Evolutionary conservation across 2,329 filamentous ascomycete genomes (phyloP).

Genomic region (Aspergillus sp.): DNA sequence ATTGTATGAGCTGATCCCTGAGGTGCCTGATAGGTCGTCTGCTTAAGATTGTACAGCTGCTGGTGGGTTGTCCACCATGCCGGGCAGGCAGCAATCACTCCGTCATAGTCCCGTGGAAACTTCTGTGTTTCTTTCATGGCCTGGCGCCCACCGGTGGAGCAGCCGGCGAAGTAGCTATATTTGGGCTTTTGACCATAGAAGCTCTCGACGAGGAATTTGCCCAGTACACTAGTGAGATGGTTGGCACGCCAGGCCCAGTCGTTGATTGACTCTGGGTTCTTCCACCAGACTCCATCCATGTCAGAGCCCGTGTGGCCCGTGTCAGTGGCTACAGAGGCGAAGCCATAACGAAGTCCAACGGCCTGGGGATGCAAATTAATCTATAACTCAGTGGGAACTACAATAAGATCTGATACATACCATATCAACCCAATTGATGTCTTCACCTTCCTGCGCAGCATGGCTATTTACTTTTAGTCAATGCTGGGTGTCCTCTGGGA

Average conservation of each 20-base stretch:
- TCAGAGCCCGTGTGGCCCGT: neutral
- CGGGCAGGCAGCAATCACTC: neutral
- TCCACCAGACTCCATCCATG: neutral
- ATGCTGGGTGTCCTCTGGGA: too few species aligned
- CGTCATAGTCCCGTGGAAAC: constrained; percentile 1
- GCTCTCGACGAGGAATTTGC: neutral
- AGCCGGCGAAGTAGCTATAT: neutral
- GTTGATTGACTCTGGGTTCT: neutral
- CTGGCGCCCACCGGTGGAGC: neutral
- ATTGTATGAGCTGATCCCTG: neutral
- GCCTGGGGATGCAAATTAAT: neutral
- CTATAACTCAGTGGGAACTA: too few species aligned
- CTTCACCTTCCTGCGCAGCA: neutral
- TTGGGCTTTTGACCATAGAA: neutral
- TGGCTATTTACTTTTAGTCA: neutral
- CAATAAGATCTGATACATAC: neutral
- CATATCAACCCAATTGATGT: neutral
- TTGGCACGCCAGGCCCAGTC: constrained; percentile 2
- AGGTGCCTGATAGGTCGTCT: neutral
- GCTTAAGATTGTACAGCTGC: neutral
- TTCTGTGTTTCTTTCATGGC: neutral
- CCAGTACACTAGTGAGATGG: neutral
- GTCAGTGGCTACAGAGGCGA: neutral
- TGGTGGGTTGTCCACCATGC: neutral
- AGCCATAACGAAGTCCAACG: neutral